Evolutionary conservation across 2,329 filamentous ascomycete species (phyloP).

Genomic region (Clonostachys solani): DNA sequence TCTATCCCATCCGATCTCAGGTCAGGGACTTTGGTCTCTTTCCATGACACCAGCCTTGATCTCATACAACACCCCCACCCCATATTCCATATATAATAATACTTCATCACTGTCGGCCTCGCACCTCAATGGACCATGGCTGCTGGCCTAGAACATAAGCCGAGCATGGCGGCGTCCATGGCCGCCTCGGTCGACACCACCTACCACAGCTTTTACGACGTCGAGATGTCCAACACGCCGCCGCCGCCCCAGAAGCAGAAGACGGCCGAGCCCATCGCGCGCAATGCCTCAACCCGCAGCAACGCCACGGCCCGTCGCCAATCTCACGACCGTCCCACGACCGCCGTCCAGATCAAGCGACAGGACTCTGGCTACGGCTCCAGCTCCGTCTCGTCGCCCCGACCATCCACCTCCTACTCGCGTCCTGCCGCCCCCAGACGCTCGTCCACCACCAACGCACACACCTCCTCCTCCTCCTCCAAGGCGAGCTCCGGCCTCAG

Average conservation of each 20-base stretch:
- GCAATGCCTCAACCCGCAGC: background rate
- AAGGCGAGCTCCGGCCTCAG: conserved; percentile 2
- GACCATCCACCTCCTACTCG: conserved; percentile 26
- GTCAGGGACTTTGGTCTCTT: too few relatives aligned
- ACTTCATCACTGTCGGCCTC: too few relatives aligned
- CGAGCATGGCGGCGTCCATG: too few relatives aligned
- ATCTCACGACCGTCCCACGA: conserved; percentile 19
- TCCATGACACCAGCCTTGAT: too few relatives aligned
- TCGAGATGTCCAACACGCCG: conserved; percentile 39
- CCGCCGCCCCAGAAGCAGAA: conserved; percentile 14
- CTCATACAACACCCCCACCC: too few relatives aligned
- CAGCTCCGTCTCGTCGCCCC: conserved; percentile 27
- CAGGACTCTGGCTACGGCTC: conserved; percentile 59
- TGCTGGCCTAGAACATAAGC: too few relatives aligned
- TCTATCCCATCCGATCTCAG: too few relatives aligned
- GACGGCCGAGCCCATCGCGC: conserved; percentile 4
- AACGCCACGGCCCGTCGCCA: conserved; percentile 3
- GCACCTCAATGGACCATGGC: too few relatives aligned
- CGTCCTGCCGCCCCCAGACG: conserved; percentile 20
- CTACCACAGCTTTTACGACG: conserved; percentile 50
- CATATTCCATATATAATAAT: too few relatives aligned
- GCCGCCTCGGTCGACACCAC: conserved; percentile 23
- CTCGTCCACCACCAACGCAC: conserved; percentile 16
- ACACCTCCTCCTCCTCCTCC: conserved; percentile 8
- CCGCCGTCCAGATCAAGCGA: conserved; percentile 39